Base-by-base conservation (phyloP, 371 early-diverging fungal species). In the Mucor saturninus region DNA sequence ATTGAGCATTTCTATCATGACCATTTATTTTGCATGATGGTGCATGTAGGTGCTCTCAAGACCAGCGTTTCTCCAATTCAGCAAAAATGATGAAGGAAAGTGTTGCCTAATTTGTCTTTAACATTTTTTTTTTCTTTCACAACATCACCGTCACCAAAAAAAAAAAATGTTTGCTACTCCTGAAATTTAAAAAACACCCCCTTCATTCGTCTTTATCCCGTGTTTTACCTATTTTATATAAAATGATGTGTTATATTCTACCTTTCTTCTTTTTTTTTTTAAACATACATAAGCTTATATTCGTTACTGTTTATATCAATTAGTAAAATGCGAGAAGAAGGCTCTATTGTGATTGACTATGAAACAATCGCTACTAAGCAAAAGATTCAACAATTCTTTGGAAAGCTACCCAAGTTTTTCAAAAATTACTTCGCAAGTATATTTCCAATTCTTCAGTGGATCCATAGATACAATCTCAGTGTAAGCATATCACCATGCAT, bases 391-490 rank as follows among this genome's bases (percentile, higher is more conserved):
- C 14, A 32, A n/a, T 37, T 40, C 37, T 58, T 64, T 2, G n/a
- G n/a, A 4, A 9, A 38, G 11, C 2, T 58, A 30, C 64, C 64
- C 7, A 45, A 29, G 9, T 52, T 58, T 11, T 30, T 53, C 11
- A 48, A 30, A 28, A 54, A 11, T 15, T 66, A 66, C 28, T 26
- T 66, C 4, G 40, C 45, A 13, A 54, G 43, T 29, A 42, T 61
- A 26, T 39, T 66, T 26, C 68, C 68, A 26, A 63, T 68, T 28
- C 5, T 59, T 46, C 63, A 62, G 54, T 74, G 75, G 75, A 74
- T 74, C 11, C 61, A 68, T 35, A 62, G 66, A 39, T 74, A 74
- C 38, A 74, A 72, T 45, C 13, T 65, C 7, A 63, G 72, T 14
- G 75, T 68, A 68, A 68, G 61, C 45, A 53, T 31, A 8, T 26